These are phyloP conservation scores for Protea cynaroides DNA, from an alignment of 164 flowering plant species.

Conservation along the genomic window DNA sequence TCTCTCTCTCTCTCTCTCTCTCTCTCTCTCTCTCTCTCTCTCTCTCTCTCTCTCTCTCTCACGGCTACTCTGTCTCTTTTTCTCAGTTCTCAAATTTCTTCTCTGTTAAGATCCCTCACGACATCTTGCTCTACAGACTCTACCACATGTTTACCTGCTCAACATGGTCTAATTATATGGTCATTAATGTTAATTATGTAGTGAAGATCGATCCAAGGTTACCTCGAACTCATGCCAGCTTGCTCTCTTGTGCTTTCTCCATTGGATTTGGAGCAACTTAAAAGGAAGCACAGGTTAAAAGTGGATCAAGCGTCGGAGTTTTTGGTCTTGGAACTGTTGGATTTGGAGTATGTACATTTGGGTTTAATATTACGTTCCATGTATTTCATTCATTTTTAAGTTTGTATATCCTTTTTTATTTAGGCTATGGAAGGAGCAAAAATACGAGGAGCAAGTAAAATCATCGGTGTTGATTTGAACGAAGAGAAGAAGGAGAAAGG, in stretches of 20 bases:
- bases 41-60: no score
- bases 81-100: no score
- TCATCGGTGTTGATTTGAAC: conserved; percentile 42
- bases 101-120: no score
- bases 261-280: conserved; percentile 14
- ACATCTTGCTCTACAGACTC: no score
- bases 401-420: not conserved
- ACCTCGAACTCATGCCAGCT: conserved; percentile 21
- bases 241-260: conserved; percentile 31
- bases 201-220: conserved; percentile 21
- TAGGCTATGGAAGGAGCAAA: conserved; percentile 37
- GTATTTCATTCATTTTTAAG: no score
- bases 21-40: no score
- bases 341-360: conserved; percentile 32
- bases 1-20: no score
- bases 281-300: conserved; percentile 32
- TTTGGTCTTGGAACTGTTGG: conserved; percentile 54
- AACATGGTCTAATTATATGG: conserved; percentile 44
- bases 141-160: conserved; percentile 32
- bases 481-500: conserved; percentile 29
- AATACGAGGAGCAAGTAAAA: conserved; percentile 32
- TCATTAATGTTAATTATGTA: conserved; percentile 21
- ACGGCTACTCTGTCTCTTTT: no score
- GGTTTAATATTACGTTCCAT: no score
- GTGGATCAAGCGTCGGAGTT: conserved; percentile 40